Evolutionary conservation across 2,329 filamentous ascomycete genomes (phyloP).

Genomic region (Pyricularia pennisetigena): DNA sequence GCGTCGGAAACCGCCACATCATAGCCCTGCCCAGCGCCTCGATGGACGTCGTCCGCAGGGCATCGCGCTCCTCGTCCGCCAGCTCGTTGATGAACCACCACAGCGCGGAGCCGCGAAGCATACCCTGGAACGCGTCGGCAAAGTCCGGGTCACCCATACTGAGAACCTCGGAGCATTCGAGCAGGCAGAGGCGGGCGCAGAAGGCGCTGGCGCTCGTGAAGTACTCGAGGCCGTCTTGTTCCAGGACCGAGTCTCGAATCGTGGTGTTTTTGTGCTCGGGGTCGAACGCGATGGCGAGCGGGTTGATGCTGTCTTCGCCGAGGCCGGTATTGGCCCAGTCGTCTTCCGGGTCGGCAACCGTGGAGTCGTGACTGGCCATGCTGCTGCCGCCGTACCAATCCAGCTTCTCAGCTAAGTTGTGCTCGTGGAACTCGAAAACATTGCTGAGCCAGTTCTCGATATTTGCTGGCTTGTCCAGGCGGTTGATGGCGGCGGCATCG

Average conservation of each 20-base stretch:
- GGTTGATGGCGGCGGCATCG: not conserved
- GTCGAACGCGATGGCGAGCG: not conserved
- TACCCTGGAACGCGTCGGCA: not conserved
- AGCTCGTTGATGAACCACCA: slow-evolving; percentile 3
- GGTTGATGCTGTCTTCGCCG: not conserved
- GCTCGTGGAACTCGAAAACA: not conserved
- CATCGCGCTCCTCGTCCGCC: not conserved
- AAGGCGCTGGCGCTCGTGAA: not conserved
- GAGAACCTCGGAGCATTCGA: not conserved
- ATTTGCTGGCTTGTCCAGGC: not conserved
- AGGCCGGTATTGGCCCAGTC: not conserved
- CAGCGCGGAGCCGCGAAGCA: slow-evolving; percentile 2
- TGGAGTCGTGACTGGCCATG: not conserved
- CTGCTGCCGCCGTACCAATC: not conserved
- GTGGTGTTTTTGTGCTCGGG: slow-evolving; percentile 3
- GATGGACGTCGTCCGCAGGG: slow-evolving; percentile 16
- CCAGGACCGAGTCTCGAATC: not conserved
- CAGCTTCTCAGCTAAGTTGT: not conserved
- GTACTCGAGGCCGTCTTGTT: slow-evolving; percentile 1
- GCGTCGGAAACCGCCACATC: slow-evolving; percentile 19
- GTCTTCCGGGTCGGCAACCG: not conserved
- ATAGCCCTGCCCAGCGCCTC: slow-evolving; percentile 22
- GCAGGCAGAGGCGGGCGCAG: not conserved
- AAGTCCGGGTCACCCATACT: not conserved
- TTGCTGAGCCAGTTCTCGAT: not conserved